Evolutionary conservation across 1,284 basidiomycete species (phyloP).

Genomic region (Inonotus hispidus): DNA sequence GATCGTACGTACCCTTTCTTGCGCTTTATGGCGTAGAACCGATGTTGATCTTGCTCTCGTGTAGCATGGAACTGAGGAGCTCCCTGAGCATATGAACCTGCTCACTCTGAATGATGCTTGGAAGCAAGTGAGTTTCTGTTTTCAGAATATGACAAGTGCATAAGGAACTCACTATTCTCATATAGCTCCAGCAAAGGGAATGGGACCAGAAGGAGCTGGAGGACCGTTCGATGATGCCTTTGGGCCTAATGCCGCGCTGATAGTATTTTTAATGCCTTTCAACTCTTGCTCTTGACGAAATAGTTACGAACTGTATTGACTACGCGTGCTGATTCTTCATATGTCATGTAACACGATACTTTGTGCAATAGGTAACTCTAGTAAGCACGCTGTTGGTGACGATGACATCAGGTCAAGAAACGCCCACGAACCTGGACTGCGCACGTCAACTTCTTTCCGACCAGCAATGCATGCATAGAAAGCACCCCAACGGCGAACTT

Average conservation of each 20-base stretch:
- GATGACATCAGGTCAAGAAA: background rate
- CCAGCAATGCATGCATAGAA: background rate
- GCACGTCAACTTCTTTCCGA: background rate
- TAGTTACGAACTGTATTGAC: background rate
- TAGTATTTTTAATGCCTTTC: background rate
- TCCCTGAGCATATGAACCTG: constrained; percentile 76
- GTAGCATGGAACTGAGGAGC: constrained; percentile 51
- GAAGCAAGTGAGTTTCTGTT: constrained; percentile 43
- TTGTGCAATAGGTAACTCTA: background rate
- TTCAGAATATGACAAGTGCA: background rate
- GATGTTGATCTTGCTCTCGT: constrained; percentile 15
- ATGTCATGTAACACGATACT: background rate
- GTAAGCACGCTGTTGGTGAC: background rate
- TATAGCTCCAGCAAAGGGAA: constrained; percentile 10
- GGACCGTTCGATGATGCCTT: constrained; percentile 16
- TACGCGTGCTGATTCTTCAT: background rate
- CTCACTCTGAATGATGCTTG: constrained; percentile 51
- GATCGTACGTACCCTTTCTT: constrained; percentile 2
- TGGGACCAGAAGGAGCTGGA: constrained; percentile 17
- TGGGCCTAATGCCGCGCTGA: constrained; percentile 8
- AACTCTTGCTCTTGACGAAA: background rate
- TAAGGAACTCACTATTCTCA: background rate
- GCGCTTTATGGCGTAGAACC: background rate
- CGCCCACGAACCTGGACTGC: background rate
- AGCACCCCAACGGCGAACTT: background rate